phyloP scores from a whole-genome alignment of 306 rosid species.

The Dalbergia oliveri region DNA sequence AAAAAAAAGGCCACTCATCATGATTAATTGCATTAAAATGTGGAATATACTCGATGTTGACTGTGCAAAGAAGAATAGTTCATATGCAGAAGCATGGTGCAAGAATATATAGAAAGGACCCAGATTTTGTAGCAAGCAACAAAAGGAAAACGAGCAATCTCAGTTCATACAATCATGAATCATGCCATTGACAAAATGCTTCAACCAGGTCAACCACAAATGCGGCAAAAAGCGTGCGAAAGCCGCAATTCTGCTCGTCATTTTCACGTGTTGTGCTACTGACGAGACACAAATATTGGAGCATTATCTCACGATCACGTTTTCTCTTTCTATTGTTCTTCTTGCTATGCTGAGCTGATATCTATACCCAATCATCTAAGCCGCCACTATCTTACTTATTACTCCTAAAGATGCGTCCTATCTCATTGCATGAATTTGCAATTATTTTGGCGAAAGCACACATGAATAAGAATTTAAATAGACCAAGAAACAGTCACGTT shows the following conservation, averaged over 20 bases:
- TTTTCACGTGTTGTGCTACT: not conserved
- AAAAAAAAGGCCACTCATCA: too few species aligned
- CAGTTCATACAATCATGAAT: not conserved
- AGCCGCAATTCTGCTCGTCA: not conserved
- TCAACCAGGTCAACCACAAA: not conserved
- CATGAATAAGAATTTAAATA: too few species aligned
- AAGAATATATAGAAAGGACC: not conserved
- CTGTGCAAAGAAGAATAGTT: not conserved
- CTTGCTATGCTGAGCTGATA: too few species aligned
- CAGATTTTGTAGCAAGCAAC: not conserved
- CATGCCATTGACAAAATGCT: not conserved
- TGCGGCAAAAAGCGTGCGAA: not conserved
- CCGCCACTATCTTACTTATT: too few species aligned
- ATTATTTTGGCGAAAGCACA: too few species aligned
- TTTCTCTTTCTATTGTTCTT: not conserved
- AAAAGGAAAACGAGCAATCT: not conserved
- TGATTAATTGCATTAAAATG: too few species aligned
- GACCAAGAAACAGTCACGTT: too few species aligned
- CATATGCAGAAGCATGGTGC: not conserved
- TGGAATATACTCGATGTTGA: too few species aligned
- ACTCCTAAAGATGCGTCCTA: too few species aligned
- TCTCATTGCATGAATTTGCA: too few species aligned
- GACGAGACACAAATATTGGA: not conserved
- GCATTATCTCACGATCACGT: not conserved
- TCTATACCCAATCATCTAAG: too few species aligned